Percentiles rank a stretch among this genome's conserved stretches.
phyloP scores from a whole-genome alignment of 495 filamentous ascomycete species.

The Hypoxylon trugodes region DNA sequence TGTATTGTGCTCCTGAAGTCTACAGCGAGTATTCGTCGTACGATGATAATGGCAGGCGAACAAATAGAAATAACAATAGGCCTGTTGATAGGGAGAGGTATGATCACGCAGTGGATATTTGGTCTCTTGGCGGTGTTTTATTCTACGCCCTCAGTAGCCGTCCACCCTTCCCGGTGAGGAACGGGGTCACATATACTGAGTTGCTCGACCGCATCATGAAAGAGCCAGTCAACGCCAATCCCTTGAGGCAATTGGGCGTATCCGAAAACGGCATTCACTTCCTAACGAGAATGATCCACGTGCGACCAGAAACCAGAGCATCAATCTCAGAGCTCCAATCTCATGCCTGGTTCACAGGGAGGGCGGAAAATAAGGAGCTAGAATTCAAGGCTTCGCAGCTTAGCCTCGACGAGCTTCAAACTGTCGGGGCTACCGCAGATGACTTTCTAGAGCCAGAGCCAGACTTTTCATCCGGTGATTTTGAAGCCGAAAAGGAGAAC shows the following conservation, averaged over 20 bases:
- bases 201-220: constrained; percentile 89
- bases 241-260: constrained; percentile 63
- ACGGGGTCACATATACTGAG: constrained; percentile 59
- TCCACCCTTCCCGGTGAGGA: constrained; percentile 79
- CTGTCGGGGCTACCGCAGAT: background rate
- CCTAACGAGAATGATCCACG: constrained; percentile 76
- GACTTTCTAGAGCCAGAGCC: constrained; percentile 28
- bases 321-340: constrained; percentile 68
- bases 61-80: constrained; percentile 49
- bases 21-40: constrained; percentile 83
- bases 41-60: constrained; percentile 54
- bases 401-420: constrained; percentile 60
- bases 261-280: constrained; percentile 75
- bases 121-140: constrained; percentile 91
- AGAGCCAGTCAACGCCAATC: constrained; percentile 65
- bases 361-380: constrained; percentile 54
- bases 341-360: constrained; percentile 71
- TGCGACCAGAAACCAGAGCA: constrained; percentile 72
- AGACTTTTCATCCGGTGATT: constrained; percentile 39
- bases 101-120: constrained; percentile 89
- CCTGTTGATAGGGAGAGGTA: constrained; percentile 66
- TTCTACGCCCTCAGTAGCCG: constrained; percentile 78
- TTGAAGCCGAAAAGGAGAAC: constrained; percentile 55
- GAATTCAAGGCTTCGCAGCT: constrained; percentile 73
- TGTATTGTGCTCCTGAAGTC: constrained; percentile 96